Evolutionary conservation across 352 stramenopile species (phyloP).

Genomic region (Aphanomyces euteiches): DNA sequence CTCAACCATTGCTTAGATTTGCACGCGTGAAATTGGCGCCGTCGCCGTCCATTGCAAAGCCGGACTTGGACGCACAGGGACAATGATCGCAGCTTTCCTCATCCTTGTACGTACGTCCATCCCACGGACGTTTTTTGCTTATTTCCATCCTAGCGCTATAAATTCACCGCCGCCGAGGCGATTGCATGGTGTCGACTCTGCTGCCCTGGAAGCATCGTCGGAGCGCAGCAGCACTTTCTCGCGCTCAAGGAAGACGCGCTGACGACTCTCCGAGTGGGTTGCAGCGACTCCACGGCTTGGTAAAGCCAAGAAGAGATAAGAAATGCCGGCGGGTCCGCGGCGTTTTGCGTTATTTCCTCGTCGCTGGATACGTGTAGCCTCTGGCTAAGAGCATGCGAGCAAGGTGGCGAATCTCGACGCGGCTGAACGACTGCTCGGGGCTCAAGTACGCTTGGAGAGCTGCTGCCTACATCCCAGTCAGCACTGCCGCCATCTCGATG

Average conservation of each 20-base stretch:
- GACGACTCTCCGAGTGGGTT: not conserved
- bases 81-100: constrained; percentile 92
- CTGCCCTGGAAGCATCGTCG: constrained; percentile 92
- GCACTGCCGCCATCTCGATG: not conserved
- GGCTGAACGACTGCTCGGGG: not conserved
- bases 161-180: constrained; percentile 89
- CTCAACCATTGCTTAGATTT: constrained; percentile 40
- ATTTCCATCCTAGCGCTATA: constrained; percentile 38
- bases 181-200: constrained; percentile 96
- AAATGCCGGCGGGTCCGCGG: not conserved
- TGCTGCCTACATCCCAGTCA: not conserved
- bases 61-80: constrained; percentile 94
- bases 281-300: too few relatives aligned
- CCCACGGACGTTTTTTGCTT: too few relatives aligned
- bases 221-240: constrained; percentile 94
- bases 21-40: constrained; percentile 60
- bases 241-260: constrained; percentile 78
- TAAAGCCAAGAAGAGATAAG: not conserved
- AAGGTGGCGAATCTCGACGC: constrained; percentile 16
- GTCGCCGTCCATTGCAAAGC: constrained; percentile 98
- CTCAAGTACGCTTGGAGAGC: not conserved
- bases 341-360: not conserved
- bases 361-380: not conserved
- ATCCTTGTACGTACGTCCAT: constrained; percentile 73
- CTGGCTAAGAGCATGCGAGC: constrained; percentile 7